Base-by-base conservation (phyloP, 116 monocot species). In the Zostera marina region DNA sequence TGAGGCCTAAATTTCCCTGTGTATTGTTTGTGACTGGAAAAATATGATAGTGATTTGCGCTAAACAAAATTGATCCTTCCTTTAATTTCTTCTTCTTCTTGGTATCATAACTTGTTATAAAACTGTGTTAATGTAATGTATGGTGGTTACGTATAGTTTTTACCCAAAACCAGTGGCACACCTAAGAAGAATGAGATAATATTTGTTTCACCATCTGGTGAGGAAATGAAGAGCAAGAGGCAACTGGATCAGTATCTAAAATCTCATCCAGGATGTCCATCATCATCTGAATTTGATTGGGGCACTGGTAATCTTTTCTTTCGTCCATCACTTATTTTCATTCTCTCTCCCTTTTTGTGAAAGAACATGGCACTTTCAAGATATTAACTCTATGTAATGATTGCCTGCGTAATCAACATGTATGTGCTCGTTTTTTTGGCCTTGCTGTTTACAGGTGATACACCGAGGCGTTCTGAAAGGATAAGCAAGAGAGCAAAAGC, bases 231-330 rank as follows among this genome's bases (percentile, higher is more conserved):
- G 46, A 81, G 49, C 59, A 83, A 74, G 75, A 75, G 54, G 12
- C 81, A 84, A 24, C 61, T 90, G 60, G 73, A 81, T 42, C 74
- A 76, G 53, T 84, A 81, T 65, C 62, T 90, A 20, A 68, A 73
- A 19, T 59, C 71, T 14, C 73, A 90, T 53, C 70, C 84, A 55
- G 84, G 76, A 65, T 70, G 67, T 8, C 84, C 84, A 7, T 24
- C 79, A 19, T 69, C 81, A 21, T 81, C 84, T 44, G 76, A 79
- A 53, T 90, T 90, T 76, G 90, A 90, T 40, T 90, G 90, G 84
- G 73, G 77, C 70, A 81, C 83, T 44, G 84, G 89, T 88, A 61
- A 41, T n/a, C n/a, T n/a, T n/a, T n/a, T n/a, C n/a, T n/a, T n/a
- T n/a, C n/a, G n/a, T n/a, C n/a, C n/a, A n/a, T n/a, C 32, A 53